Evolutionary conservation across 2,329 filamentous ascomycete genomes (phyloP), one percentile per base, ranked within the genome.

Genomic region (Ceratocystis papillata): DNA sequence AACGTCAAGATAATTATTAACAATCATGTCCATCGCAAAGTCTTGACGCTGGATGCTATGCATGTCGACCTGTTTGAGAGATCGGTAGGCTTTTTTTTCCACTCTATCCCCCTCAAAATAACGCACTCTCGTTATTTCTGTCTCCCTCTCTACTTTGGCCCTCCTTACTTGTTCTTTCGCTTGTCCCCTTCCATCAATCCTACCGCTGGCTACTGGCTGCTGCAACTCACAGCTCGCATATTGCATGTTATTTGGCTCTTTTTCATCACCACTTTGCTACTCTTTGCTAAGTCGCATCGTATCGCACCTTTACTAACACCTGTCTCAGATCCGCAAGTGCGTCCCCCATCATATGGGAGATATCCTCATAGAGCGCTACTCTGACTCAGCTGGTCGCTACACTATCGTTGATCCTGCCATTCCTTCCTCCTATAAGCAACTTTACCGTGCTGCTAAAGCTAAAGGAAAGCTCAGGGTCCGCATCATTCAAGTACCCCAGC

Each of bases 381-480:
- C 94, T 70, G 94, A 99, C 77, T 96, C 91, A 70, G 89, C 90
- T 70, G 87, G 82, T 59, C 80, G 85, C 70, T 97, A 88, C 76
- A 55, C 25, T 10, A 28, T 55, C 8, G 50, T 55, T 28, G 50
- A 55, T 25, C 50, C 20, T 30, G 25, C 20, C 6, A 17, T 28
- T 25, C 50, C 50, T 55, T 55, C 50, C 12, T 55, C 96, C 72
- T 99, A 96, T 81, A 97, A 96, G 80, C 94, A 96, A 75, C 87
- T 99, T 53, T 93, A 94, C 75, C 88, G 94, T 72, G 94, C 94
- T 70, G 94, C 94, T 70, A 99, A 96, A 80, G 94, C 94, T 46
- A 99, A 99, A 82, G 86, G 92, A 70, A 99, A 97, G 86, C 86
- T 99, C 71, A 92, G 94, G 76, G 83, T 99, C 68, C 89, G 86